Percentiles rank a stretch among this genome's conserved stretches.
phyloP scores from a whole-genome alignment of 768 basidiomycete species.

The Paxillus ammoniavirescens region DNA sequence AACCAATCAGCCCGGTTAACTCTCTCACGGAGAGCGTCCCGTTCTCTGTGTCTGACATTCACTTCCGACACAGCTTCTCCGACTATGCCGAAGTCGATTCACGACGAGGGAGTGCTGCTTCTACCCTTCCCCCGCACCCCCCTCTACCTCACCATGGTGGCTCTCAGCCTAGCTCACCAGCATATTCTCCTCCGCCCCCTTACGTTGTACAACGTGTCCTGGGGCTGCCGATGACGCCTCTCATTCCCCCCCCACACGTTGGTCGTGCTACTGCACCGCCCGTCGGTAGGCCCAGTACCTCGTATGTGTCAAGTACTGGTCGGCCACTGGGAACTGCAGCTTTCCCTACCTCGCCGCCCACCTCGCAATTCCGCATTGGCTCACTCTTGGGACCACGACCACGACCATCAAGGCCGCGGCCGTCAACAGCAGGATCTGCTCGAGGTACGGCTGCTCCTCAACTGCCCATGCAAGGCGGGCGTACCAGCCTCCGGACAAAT shows the following conservation, averaged over 20 bases:
- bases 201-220: constrained; percentile 34
- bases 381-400: constrained; percentile 27
- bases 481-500: constrained; percentile 12
- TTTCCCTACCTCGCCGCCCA: neutral
- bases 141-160: constrained; percentile 32
- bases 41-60: constrained; percentile 52
- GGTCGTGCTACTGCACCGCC: neutral
- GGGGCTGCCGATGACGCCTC: constrained; percentile 24
- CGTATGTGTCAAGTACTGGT: neutral
- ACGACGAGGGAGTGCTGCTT: constrained; percentile 32
- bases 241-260: constrained; percentile 11
- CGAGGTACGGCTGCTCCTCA: constrained; percentile 22
- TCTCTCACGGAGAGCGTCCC: constrained; percentile 61
- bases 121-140: constrained; percentile 43
- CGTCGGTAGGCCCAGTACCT: neutral
- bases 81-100: constrained; percentile 31
- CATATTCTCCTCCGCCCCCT: constrained; percentile 21
- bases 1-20: constrained; percentile 29
- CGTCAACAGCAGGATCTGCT: constrained; percentile 18
- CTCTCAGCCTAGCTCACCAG: constrained; percentile 16
- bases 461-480: constrained; percentile 32
- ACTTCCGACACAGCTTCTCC: constrained; percentile 43
- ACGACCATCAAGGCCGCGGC: constrained; percentile 29
- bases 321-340: constrained; percentile 9
- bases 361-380: constrained; percentile 12